Base-by-base conservation (phyloP, 306 rosid species). In the Phaseolus lunatus region DNA sequence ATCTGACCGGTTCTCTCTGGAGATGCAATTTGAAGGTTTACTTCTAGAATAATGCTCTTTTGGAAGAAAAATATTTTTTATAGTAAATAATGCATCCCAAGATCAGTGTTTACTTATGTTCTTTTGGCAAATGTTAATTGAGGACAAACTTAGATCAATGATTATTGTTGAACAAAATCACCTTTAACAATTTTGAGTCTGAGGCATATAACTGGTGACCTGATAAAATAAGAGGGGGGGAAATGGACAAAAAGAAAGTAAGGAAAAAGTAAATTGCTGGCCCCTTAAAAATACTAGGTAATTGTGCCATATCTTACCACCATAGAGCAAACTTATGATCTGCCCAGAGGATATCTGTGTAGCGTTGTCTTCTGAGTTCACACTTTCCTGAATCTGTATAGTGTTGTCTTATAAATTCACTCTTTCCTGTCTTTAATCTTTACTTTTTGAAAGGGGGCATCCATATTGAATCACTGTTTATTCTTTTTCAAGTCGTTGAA, bases 21-120 rank as follows among this genome's bases (percentile, higher is more conserved):
- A 18, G 41, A 57, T 68, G 35, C 45, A 77, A 66, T 53, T 14
- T 67, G 11, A 41, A 23, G 66, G 67, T n/a, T 18, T 45, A 31
- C 14, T 64, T 62, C 59, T 61, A 24, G 18, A 12, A 61, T 13
- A 61, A 62, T 62, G 23, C 14, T 29, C 35, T 48, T 62, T 62
- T 24, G 49, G 48, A 20, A 22, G 66, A 52, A n/a, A n/a, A n/a
- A n/a, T n/a, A 24, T 35, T 37, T 50, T 53, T 76, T 65, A 39
- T 48, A 5, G 23, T 22, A n/a, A 48, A 15, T 49, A 49, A 61
- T 49, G 48, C 29, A 35, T 22, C 49, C 41, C 41, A 50, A 48
- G 44, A 10, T 59, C n/a, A 59, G 9, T 61, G 23, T 22, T 65
- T 65, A 10, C 62, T 26, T 64, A 35, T 15, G 5, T 22, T 31